These are phyloP conservation scores for Vaccinium darrowii DNA, from an alignment of 148 eudicot species.

Conservation along the genomic window DNA sequence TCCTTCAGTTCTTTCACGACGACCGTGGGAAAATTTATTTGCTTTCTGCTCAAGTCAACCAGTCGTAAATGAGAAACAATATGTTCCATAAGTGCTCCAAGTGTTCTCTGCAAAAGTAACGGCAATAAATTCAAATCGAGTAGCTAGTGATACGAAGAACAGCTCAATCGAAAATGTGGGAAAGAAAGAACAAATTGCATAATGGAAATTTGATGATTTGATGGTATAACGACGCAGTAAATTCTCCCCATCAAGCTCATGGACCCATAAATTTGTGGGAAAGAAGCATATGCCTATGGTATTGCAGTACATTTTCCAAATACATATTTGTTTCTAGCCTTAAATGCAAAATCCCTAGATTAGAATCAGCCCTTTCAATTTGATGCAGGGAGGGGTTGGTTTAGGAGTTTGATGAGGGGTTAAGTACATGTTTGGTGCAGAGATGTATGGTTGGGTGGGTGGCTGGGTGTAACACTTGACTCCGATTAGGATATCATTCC, in stretches of 20 bases:
- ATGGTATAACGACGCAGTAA: neutral
- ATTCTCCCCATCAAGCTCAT: neutral
- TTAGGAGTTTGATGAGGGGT: neutral
- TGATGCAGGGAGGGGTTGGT: neutral
- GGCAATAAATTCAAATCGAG: neutral
- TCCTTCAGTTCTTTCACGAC: conserved; percentile 77
- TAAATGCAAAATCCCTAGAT: neutral
- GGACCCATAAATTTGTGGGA: neutral
- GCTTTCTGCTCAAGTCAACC: conserved; percentile 53
- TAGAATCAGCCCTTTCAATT: neutral
- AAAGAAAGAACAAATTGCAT: conserved; percentile 1
- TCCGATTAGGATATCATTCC: neutral
- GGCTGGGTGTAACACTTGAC: neutral
- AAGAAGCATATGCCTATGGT: neutral
- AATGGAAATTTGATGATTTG: neutral
- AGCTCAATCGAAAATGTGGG: neutral
- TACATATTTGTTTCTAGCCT: neutral
- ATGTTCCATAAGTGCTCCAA: conserved; percentile 66
- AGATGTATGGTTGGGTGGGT: neutral
- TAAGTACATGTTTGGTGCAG: neutral
- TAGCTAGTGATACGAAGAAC: neutral
- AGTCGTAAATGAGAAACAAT: conserved; percentile 62
- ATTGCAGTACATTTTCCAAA: neutral
- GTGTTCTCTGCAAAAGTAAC: conserved; percentile 37
- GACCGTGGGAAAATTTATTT: conserved; percentile 29